Evolutionary conservation across 2,329 filamentous ascomycete genomes (phyloP).

Genomic region (Westerdykella ornata): DNA sequence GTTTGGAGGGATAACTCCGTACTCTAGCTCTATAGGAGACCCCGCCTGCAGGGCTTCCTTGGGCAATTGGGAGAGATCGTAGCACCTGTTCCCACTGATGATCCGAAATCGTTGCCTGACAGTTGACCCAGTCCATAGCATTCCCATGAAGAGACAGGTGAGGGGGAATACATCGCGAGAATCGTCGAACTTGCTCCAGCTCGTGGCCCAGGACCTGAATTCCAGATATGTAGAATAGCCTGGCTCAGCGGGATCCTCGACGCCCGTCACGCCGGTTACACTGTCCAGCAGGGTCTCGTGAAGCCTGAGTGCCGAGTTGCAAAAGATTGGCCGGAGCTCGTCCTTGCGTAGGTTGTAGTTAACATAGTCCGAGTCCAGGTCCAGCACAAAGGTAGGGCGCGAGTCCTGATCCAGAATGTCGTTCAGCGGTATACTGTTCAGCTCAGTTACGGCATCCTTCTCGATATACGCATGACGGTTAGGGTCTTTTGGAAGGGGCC

Average conservation of each 20-base stretch:
- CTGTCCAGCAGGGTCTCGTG: constrained; percentile 25
- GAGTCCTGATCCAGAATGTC: constrained; percentile 29
- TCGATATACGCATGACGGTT: constrained; percentile 6
- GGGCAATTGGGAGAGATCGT: constrained; percentile 3
- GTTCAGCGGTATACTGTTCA: constrained; percentile 20
- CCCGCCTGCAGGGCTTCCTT: constrained; percentile 4
- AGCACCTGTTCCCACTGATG: constrained; percentile 18
- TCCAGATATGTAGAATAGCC: constrained; percentile 25
- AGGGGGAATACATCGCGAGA: constrained; percentile 43
- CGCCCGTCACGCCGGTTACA: constrained; percentile 10
- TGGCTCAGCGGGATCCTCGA: not conserved
- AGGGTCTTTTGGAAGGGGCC: not conserved
- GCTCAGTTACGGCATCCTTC: constrained; percentile 14
- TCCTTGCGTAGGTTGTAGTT: constrained; percentile 5
- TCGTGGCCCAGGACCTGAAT: constrained; percentile 40
- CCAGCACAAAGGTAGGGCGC: constrained; percentile 28
- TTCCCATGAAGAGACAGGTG: constrained; percentile 29
- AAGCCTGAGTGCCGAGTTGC: constrained; percentile 24
- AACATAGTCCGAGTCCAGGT: constrained; percentile 24
- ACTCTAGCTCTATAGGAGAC: constrained; percentile 2
- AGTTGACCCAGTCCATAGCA: constrained; percentile 29
- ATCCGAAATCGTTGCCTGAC: constrained; percentile 26
- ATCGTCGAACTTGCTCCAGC: constrained; percentile 41
- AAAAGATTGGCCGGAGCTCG: constrained; percentile 24
- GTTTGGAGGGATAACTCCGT: not conserved